Evolutionary conservation across 2,329 filamentous ascomycete species (phyloP), one percentile per base, ranked within the genome.

Genomic region (Dothistroma septosporum): DNA sequence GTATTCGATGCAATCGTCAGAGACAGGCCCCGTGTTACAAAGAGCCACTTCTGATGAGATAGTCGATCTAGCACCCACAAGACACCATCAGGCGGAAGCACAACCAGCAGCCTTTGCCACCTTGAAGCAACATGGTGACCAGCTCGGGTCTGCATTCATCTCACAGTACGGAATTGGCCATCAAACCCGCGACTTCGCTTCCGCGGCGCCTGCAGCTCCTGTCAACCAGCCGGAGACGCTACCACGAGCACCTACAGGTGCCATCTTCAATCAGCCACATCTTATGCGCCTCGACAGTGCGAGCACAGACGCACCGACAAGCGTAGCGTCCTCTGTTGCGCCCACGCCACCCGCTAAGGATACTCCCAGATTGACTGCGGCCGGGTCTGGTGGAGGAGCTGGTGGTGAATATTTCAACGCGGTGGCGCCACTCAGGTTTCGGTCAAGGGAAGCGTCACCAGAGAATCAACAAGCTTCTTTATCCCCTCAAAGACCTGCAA

Each of bases 271-370:
- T 22, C 61, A 57, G 22, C 65, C 65, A 19, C 63, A 64, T 11
- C 57, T 66, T 10, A 49, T 64, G 22, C 56, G 65, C 24, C 58
- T 64, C 12, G 61, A 67, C 55, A 67, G 61, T 6, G 65, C 64
- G 33, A 64, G 61, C 44, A 62, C 61, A 9, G 61, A 64, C 33
- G 60, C 65, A 19, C 63, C 65, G 10, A 64, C 62, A n/a, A 64
- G 61, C 11, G 61, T 67, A 9, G 64, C 65, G n/a, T 67, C 67
- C 6, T 64, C 64, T 28, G 62, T 64, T 14, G 66, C 76, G 2
- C 79, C 82, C 7, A 80, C 78, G 5, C 80, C 80, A 16, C 77
- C 77, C 28, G 73, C 74, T 2, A 82, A 82, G 60, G 78, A 83
- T 59, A 73, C 72, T 9, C 70, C 71, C 6, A 73, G 75, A 9